A percentile compares a stretch with the other conserved stretches of the same genome.
Evolutionary conservation across 139 green algal genomes (phyloP).

Genomic region (Chlorella sp.): DNA sequence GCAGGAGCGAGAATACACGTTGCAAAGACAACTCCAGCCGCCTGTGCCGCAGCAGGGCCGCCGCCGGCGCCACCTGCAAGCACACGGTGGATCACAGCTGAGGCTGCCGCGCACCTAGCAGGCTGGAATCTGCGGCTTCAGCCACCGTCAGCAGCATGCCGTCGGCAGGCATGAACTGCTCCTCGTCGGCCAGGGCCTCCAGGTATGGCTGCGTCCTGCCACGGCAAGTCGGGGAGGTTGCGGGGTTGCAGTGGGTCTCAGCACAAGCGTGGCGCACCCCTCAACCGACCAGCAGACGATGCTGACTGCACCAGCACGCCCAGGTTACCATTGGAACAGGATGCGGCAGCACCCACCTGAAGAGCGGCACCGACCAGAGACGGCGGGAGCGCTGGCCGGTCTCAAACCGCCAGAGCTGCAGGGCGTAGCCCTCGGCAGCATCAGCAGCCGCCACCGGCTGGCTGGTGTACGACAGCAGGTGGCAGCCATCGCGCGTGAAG

Average conservation of each 20-base stretch:
- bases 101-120: constrained; percentile 11
- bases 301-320: too few relatives aligned
- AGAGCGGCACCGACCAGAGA: constrained; percentile 33
- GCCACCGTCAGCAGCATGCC: constrained; percentile 22
- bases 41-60: too few relatives aligned
- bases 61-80: too few relatives aligned
- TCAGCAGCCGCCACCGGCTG: constrained; percentile 25
- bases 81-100: too few relatives aligned
- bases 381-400: constrained; percentile 7
- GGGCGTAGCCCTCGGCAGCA: constrained; percentile 16
- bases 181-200: constrained; percentile 3
- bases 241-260: too few relatives aligned
- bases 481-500: constrained; percentile 21
- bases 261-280: too few relatives aligned
- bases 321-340: too few relatives aligned
- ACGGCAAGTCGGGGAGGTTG: too few relatives aligned
- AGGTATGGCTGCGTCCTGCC: constrained; percentile 17
- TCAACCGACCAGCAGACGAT: too few relatives aligned
- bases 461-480: constrained; percentile 33
- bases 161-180: background rate
- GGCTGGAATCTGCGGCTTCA: background rate
- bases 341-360: constrained; percentile 25
- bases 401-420: constrained; percentile 30
- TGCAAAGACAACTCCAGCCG: too few relatives aligned
- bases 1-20: too few relatives aligned